Conservation (phyloP, 257 asterid species). For the Capsicum baccatum region DNA sequence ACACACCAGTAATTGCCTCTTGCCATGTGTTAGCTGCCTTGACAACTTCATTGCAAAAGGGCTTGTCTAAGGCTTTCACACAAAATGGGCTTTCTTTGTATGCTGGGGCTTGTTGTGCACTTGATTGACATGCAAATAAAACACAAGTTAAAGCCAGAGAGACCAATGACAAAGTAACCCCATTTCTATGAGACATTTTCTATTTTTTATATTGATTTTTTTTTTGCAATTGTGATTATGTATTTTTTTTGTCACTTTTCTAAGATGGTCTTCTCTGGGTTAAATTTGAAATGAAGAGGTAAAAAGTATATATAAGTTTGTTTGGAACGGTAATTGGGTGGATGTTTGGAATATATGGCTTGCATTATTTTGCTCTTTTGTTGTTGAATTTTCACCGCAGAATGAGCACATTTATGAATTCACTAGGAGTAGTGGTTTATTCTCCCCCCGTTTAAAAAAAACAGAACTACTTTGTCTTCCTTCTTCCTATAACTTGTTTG, state of each 20-base stretch:
- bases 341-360: neutral
- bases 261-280: slow-evolving; percentile 19
- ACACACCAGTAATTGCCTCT: slow-evolving; percentile 9
- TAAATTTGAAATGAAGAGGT: neutral
- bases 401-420: neutral
- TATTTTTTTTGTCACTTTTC: neutral
- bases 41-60: slow-evolving; percentile 2
- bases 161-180: slow-evolving; percentile 23
- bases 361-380: slow-evolving; percentile 9
- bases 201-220: neutral
- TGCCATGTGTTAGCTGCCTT: slow-evolving; percentile 19
- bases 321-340: neutral
- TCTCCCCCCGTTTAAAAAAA: too few relatives aligned
- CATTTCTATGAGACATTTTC: neutral
- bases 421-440: too few relatives aligned
- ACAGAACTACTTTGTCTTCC: too few relatives aligned
- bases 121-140: neutral
- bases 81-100: neutral
- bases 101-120: neutral
- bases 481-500: neutral
- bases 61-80: slow-evolving; percentile 18
- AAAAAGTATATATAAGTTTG: neutral
- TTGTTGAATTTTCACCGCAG: neutral
- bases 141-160: slow-evolving; percentile 21
- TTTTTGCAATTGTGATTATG: too few relatives aligned